Base-by-base conservation (phyloP, 1,139 yeast species). In the Nadsonia commutata region DNA sequence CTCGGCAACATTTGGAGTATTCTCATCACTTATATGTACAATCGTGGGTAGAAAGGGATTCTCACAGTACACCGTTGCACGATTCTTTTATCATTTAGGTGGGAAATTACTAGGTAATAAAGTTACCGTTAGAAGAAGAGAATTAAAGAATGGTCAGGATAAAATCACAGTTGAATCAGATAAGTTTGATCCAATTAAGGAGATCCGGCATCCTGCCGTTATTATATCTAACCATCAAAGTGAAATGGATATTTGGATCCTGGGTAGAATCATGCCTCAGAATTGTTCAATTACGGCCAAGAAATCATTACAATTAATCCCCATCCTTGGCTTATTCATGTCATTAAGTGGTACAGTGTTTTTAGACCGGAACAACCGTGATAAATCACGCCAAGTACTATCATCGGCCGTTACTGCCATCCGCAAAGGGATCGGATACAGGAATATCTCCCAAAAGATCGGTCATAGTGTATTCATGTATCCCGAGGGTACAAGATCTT, bases 301-400 rank as follows among this genome's bases (percentile, higher is more conserved):
- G 63, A 78, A 76, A 58, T 80, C 84, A 4, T 71, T 90, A 55
- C 78, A 82, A 56, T 85, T 75, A 57, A 69, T 84, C 40, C 99
- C 99, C n/a, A 74, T 93, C 56, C 69, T 90, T 53, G 99, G 99
- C 8, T 88, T 96, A 97, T 90, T 86, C 64, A 80, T 90, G 98
- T 58, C 76, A 20, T 71, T 86, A 18, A 79, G 94, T 49, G 96
- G 96, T 11, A 80, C 97, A 1, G 80, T 88, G 55, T 90, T 90
- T 63, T 70, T 90, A 48, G 95, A 90, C 59, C 76, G 99, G 57
- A 67, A 76, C n/a, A 79, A 78, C 59, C 76, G 85, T 46, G 75
- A 73, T 46, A 76, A 80, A 56, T 88, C 97, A 17, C 74, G 84
- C 49, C 68, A 67, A 48, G 81, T 88, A 3, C 73, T 90, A 57